Percentiles rank a stretch among this genome's conserved stretches.
Conservation (phyloP, 1,284 basidiomycete genomes). For the Boletus semigastroideus region DNA sequence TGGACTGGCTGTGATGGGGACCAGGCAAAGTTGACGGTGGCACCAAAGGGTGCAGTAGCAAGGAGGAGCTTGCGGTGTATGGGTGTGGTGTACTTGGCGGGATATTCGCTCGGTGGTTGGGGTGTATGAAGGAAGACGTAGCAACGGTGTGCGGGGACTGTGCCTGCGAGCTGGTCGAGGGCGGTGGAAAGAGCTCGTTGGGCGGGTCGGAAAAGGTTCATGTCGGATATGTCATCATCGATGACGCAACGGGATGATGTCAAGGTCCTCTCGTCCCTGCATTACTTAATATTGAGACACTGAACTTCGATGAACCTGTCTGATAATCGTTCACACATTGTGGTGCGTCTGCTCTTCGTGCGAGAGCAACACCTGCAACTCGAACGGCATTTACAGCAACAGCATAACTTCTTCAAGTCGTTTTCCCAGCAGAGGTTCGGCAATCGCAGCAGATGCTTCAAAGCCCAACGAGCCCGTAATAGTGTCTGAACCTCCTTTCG, state of each 20-base stretch:
- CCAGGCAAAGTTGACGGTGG: conserved; percentile 63
- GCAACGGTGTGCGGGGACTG: conserved; percentile 50
- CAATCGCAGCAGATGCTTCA: not conserved
- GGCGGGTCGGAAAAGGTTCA: too few relatives aligned
- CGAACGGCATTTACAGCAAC: not conserved
- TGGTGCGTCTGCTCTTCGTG: not conserved
- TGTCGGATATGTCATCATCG: too few relatives aligned
- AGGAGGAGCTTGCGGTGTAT: conserved; percentile 53
- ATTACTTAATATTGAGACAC: too few relatives aligned
- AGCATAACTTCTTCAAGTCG: not conserved
- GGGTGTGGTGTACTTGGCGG: conserved; percentile 48
- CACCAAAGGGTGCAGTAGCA: conserved; percentile 45
- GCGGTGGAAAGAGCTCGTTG: conserved; percentile 12
- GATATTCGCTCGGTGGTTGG: conserved; percentile 48
- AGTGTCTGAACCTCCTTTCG: not conserved
- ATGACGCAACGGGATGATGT: not conserved
- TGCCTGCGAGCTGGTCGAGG: conserved; percentile 36
- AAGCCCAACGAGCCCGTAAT: not conserved
- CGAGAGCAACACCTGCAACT: not conserved
- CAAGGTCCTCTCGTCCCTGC: not conserved
- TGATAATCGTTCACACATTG: not conserved
- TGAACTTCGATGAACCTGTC: too few relatives aligned
- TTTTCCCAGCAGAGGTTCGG: not conserved
- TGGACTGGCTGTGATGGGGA: conserved; percentile 30
- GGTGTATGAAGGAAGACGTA: conserved; percentile 58